Base-by-base conservation (phyloP, 371 early-diverging fungal genomes). In the Apophysomyces variabilis region DNA sequence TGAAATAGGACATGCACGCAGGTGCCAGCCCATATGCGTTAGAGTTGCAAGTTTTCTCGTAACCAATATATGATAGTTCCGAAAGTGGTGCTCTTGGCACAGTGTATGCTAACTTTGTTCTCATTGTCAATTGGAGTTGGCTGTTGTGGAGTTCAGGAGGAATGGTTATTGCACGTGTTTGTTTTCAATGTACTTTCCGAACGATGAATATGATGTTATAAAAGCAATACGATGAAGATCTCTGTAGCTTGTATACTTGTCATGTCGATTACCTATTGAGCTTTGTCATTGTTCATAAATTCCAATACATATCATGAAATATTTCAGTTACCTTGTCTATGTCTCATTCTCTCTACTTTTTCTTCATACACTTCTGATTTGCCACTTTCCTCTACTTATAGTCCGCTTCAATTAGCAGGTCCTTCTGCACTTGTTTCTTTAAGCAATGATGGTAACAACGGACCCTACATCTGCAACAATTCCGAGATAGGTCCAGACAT, bases 131-230 rank as follows among this genome's bases (percentile, higher is more conserved):
- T n/a, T n/a, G 16, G 5, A 50, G 21, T 21, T 21, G 21, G 18
- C 9, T 50, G 54, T 18, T 50, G 54, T 50, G 54, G 54, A 50
- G 54, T 50, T 50, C 54, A 50, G 54, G 54, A 50, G 21, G 18
- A 5, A 50, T 6, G n/a, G 54, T 21, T 21, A 9, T 50, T 50
- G 21, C 54, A 50, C 54, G 54, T 50, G 54, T 50, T 21, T 50
- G 54, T 50, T 50, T 50, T 50, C 54, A 50, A 50, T 8, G 4
- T 50, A 50, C 54, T 50, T n/a, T 50, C 21, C 21, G 54, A 50
- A 50, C 54, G 54, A 50, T 26, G 3, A 3, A 26, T 3, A 26
- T 26, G 32, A 26, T 26, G 32, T 26, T 26, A 26, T 26, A 26
- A 18, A 21, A 21, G 9, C 54, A 26, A 50, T 9, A 50, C 9